These are phyloP conservation scores for Eimeria necatrix DNA, from an alignment of 169 alveolate species.

Conservation along the genomic window DNA sequence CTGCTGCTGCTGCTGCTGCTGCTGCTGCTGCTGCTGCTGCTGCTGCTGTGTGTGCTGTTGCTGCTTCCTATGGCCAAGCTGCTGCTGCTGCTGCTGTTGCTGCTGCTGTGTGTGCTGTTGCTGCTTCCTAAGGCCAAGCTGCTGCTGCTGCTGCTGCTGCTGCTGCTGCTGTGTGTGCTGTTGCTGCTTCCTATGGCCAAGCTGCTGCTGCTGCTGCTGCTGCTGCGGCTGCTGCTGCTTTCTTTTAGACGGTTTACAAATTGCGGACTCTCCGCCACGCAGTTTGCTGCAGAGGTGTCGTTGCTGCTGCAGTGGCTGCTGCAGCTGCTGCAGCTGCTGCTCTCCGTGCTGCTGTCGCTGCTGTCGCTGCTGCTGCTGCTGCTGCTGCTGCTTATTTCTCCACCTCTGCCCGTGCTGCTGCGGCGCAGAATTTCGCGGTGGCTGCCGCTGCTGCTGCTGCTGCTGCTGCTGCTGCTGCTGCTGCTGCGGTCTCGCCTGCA, in stretches of 20 bases:
- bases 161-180: too few species aligned
- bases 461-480: neutral
- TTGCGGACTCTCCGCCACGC: too few species aligned
- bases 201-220: too few species aligned
- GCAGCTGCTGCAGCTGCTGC: neutral
- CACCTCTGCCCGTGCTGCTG: neutral
- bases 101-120: too few species aligned
- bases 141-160: too few species aligned
- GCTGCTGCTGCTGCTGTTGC: neutral
- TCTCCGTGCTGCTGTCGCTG: neutral
- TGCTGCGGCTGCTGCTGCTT: too few species aligned
- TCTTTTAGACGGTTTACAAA: too few species aligned
- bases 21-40: neutral
- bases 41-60: neutral
- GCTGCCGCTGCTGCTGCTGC: too few species aligned
- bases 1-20: conserved; percentile 20
- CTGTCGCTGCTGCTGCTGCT: neutral
- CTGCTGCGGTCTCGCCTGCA: neutral
- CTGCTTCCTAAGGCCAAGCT: too few species aligned
- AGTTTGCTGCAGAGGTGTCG: too few species aligned
- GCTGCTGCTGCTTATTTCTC: neutral
- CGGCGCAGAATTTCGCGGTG: neutral
- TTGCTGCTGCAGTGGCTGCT: neutral
- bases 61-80: neutral
- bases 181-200: too few species aligned